Evolutionary conservation across 805 yeast genomes (phyloP), one percentile per base, ranked within the genome.

Genomic region (Spathaspora girioi): DNA sequence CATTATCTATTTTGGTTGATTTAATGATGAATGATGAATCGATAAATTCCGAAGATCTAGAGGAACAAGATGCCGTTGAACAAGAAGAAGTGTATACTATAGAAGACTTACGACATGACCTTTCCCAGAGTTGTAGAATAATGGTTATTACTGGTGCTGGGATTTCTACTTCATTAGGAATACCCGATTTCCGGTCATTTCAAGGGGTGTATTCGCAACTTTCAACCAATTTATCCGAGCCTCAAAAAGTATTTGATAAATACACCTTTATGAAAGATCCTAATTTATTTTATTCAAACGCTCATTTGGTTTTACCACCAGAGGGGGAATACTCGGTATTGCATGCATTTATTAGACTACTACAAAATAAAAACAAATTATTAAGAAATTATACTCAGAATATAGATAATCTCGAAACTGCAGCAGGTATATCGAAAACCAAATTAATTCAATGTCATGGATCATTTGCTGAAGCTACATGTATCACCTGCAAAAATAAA

Each of bases 121-220:
- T 67, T 31, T 27, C 32, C n/a, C 20, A 43, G 9, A 58, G 65
- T 23, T 54, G 56, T 43, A 84, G 81, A 41, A 77, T 91, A 10
- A 61, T 92, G 52, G 91, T 91, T 0, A 65, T 91, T 19, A 89
- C 97, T 0, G 97, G 97, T 14, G 97, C 97, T 0, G 97, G 97
- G 20, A 89, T 91, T 50, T 87, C 96, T 35, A 90, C 97, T 2
- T 82, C 90, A 1, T 69, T 90, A 49, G 97, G 97, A 7, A 91
- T 90, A 50, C 97, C 97, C 0, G 97, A 90, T 69, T 90, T 91
- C 69, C 78, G 97, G 63, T 89, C 97, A 0, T 83, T 89, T n/a
- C 77, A 84, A 56, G 97, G 97, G 46, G 79, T 91, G 50, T 91
- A 91, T 67, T 77, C 89, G 1, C 80, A 79, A 59, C 77, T 92